A percentile compares a stretch with the other conserved stretches of the same genome.
phyloP scores from a whole-genome alignment of 2,329 filamentous ascomycete genomes.

The Gnomoniopsis sp. region DNA sequence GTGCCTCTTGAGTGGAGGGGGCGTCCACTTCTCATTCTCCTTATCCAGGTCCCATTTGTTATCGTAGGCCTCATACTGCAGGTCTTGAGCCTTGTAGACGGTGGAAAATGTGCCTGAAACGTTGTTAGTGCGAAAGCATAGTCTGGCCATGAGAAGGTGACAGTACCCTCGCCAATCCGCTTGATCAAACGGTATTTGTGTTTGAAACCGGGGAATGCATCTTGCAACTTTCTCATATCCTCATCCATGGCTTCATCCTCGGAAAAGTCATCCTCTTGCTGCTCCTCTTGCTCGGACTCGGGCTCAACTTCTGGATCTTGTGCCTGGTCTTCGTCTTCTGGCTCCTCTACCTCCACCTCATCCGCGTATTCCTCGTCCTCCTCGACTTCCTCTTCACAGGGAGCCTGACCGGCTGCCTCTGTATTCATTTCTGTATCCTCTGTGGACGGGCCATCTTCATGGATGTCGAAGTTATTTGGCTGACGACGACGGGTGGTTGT shows the following conservation, averaged over 20 bases:
- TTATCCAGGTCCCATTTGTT: conserved; percentile 83
- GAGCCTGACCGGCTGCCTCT: conserved; percentile 37
- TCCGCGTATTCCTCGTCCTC: conserved; percentile 30
- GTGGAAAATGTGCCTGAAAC: conserved; percentile 93
- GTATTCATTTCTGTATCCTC: conserved; percentile 49
- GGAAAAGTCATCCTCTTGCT: conserved; percentile 34
- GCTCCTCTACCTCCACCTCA: conserved; percentile 31
- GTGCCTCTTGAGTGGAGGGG: conserved; percentile 60
- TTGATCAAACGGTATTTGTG: conserved; percentile 88
- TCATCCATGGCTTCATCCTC: conserved; percentile 64
- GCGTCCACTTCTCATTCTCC: conserved; percentile 63
- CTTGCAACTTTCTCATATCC: conserved; percentile 83
- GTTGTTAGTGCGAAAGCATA: neutral
- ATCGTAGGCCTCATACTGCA: conserved; percentile 76
- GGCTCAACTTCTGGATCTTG: conserved; percentile 42
- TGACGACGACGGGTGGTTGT: conserved; percentile 24
- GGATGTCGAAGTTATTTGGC: conserved; percentile 43
- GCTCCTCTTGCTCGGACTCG: conserved; percentile 33
- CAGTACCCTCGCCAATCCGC: conserved; percentile 87
- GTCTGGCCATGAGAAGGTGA: neutral
- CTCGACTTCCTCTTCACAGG: conserved; percentile 28
- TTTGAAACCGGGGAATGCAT: conserved; percentile 78
- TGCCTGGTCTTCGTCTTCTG: conserved; percentile 26
- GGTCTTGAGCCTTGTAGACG: conserved; percentile 96
- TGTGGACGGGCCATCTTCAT: conserved; percentile 45